Conservation (phyloP, 1,139 yeast genomes). For the Yamadazyma membranifaciens region DNA sequence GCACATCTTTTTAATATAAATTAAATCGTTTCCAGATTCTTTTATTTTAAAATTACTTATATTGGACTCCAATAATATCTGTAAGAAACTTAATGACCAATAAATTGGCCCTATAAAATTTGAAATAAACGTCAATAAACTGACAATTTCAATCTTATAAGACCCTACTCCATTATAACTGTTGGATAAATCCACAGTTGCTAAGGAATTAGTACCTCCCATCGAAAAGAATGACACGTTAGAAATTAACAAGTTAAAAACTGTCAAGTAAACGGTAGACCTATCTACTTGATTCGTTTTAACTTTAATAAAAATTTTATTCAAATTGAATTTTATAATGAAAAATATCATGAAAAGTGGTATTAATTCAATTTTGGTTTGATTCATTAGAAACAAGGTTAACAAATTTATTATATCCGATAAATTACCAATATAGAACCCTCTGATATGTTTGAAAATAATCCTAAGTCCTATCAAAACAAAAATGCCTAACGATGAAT, state of each 20-base stretch:
- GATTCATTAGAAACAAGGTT: conserved; percentile 63
- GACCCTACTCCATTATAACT: conserved; percentile 83
- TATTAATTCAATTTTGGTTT: conserved; percentile 64
- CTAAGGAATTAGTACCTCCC: conserved; percentile 90
- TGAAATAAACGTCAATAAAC: conserved; percentile 72
- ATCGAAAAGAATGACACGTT: conserved; percentile 79
- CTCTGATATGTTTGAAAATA: conserved; percentile 23
- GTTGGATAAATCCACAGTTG: conserved; percentile 85
- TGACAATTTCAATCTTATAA: conserved; percentile 73
- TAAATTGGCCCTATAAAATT: conserved; percentile 85
- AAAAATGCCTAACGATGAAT: conserved; percentile 21
- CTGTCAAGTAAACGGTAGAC: conserved; percentile 21
- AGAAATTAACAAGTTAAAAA: conserved; percentile 47
- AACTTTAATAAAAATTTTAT: conserved; percentile 12
- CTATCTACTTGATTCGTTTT: conserved; percentile 18
- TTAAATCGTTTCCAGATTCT: conserved; percentile 12
- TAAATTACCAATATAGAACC: conserved; percentile 24
- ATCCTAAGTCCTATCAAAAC: conserved; percentile 22
- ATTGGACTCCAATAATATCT: conserved; percentile 39
- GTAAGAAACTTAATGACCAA: conserved; percentile 66
- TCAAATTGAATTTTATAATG: conserved; percentile 30
- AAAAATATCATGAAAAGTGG: conserved; percentile 63
- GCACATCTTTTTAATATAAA: conserved; percentile 10
- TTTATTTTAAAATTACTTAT: conserved; percentile 13
- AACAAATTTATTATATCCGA: conserved; percentile 45